phyloP scores from a whole-genome alignment of 2,329 filamentous ascomycete species.

The Xylaria sp. region DNA sequence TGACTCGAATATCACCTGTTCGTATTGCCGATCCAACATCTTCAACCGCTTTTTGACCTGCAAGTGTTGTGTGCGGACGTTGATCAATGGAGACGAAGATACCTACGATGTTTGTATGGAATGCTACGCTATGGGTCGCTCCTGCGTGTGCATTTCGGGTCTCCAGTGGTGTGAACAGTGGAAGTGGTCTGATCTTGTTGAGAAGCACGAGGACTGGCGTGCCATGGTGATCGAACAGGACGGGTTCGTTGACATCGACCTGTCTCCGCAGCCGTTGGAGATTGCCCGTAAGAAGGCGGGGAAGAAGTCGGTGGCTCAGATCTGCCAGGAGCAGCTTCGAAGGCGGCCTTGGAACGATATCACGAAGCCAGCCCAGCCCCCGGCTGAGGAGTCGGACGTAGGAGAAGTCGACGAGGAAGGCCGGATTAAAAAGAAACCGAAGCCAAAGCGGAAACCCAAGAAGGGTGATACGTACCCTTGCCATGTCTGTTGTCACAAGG shows the following conservation, averaged over 20 bases:
- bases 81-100: slow-evolving; percentile 71
- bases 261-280: slow-evolving; percentile 70
- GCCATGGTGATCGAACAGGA: slow-evolving; percentile 75
- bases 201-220: slow-evolving; percentile 83
- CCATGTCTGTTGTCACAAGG: slow-evolving; percentile 80
- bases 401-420: slow-evolving; percentile 67
- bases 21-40: slow-evolving; percentile 93
- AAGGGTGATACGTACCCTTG: slow-evolving; percentile 64
- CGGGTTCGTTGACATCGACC: slow-evolving; percentile 64
- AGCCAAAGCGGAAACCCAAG: slow-evolving; percentile 58
- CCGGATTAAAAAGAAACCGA: slow-evolving; percentile 66
- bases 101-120: slow-evolving; percentile 98
- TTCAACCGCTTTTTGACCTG: slow-evolving; percentile 97
- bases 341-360: slow-evolving; percentile 82
- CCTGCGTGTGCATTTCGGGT: slow-evolving; percentile 83
- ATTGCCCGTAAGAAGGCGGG: slow-evolving; percentile 67
- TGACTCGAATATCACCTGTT: slow-evolving; percentile 91
- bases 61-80: slow-evolving; percentile 73
- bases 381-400: slow-evolving; percentile 38
- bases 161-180: slow-evolving; percentile 94
- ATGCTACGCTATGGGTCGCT: slow-evolving; percentile 96
- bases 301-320: slow-evolving; percentile 82
- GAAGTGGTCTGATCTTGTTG: slow-evolving; percentile 75
- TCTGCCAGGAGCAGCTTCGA: slow-evolving; percentile 89
- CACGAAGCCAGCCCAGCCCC: slow-evolving; percentile 56